These are phyloP conservation scores for Haematococcus sp. DNA, from an alignment of 139 green algal genomes.

Conservation along the genomic window DNA sequence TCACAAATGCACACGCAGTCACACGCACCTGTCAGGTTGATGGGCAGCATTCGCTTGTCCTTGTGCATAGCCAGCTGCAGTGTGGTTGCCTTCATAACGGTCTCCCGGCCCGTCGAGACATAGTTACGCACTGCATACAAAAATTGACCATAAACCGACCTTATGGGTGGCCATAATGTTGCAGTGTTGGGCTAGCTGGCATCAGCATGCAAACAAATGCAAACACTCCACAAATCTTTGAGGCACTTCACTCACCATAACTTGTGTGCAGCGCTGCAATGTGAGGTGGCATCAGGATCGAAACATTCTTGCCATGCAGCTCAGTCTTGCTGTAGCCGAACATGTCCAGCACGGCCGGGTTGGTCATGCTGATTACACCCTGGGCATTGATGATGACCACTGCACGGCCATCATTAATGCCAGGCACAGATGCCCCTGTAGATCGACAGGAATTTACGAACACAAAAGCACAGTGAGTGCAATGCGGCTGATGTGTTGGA, in stretches of 20 bases:
- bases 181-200: too few species aligned
- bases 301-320: constrained; percentile 46
- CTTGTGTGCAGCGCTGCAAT: constrained; percentile 32
- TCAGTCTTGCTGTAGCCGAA: constrained; percentile 39
- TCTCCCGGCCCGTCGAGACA: background rate
- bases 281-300: constrained; percentile 40
- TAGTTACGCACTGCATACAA: too few species aligned
- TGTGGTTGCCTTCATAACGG: background rate
- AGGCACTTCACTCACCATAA: constrained; percentile 31
- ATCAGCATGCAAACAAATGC: too few species aligned
- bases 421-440: too few species aligned
- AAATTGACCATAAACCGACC: too few species aligned
- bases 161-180: too few species aligned
- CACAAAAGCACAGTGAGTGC: too few species aligned
- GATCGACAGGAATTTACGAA: too few species aligned
- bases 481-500: too few species aligned
- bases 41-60: constrained; percentile 24
- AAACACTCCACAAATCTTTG: too few species aligned
- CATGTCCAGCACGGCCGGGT: constrained; percentile 17
- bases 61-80: constrained; percentile 25
- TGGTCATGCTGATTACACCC: constrained; percentile 20
- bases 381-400: constrained; percentile 32
- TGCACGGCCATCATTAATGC: constrained; percentile 1
- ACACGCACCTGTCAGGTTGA: constrained; percentile 7
- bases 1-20: too few species aligned